Evolutionary conservation across 768 basidiomycete genomes (phyloP), one percentile per base, ranked within the genome.

Genomic region (Filobasidium wieringae): DNA sequence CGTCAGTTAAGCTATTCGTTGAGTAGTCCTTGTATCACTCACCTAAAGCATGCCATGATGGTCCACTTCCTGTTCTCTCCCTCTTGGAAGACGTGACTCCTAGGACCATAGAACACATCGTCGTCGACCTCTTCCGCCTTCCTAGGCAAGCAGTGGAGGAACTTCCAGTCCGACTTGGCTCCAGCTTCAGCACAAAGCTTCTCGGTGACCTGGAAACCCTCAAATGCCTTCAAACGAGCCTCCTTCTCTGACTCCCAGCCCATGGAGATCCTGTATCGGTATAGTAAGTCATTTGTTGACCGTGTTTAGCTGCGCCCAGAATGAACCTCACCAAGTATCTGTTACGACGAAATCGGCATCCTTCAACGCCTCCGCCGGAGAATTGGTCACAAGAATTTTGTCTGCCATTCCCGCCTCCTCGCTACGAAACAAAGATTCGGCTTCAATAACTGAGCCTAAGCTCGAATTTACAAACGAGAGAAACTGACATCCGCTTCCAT

Each of bases 41-140:
- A 60, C 59, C 54, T 49, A 40, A 60, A 60, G 31, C 53, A 55
- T 31, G 90, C 88, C 84, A 92, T 88, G 66, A 84, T 93, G 0
- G 91, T 91, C 92, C 90, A 93, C 72, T 91, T 92, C 58, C 93
- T 81, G 77, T 99, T 99, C 76, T 96, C 92, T 0, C 90, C 85
- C 74, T 91, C 91, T 15, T 82, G 85, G 80, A 91, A 99, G 12
- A 86, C 93, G 43, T 95, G 81, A 15, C 87, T 90, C 45, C 91
- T 83, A 34, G 85, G 81, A 7, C 91, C 88, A 69, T 96, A 95
- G 72, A 96, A 96, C 17, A 97, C 91, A 77, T 93, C 89, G 68
- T 97, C 91, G 69, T 96, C 87, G 45, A 99, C 93, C 73, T 99
- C 93, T 63, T 95, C 79, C 41, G 80, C 74, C 76, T 99, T 95